phyloP scores from a whole-genome alignment of 305 asterid species.

The Solanum hybrid region DNA sequence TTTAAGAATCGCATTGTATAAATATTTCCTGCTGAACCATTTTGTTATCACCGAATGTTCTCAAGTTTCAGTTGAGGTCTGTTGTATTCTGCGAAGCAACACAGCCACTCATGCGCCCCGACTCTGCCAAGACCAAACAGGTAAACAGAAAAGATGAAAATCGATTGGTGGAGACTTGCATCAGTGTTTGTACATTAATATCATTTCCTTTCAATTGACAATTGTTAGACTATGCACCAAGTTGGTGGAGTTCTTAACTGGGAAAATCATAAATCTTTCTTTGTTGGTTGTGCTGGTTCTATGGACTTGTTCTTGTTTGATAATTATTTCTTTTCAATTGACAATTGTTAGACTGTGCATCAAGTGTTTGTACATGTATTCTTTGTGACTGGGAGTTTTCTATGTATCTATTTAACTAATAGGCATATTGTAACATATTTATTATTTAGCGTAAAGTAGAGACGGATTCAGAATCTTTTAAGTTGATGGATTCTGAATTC shows the following conservation, averaged over 20 bases:
- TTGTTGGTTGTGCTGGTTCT: neutral
- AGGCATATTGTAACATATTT: neutral
- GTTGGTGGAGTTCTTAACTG: neutral
- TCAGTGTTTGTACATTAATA: neutral
- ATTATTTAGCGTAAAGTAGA: neutral
- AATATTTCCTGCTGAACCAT: neutral
- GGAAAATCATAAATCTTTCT: neutral
- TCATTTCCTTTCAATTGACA: neutral
- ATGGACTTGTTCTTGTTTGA: neutral
- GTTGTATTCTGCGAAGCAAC: neutral
- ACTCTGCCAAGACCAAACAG: neutral
- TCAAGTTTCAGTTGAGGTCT: neutral
- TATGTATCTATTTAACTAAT: neutral
- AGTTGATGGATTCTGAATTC: neutral
- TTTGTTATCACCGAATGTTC: neutral
- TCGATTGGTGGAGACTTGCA: neutral
- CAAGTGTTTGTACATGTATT: too few relatives aligned
- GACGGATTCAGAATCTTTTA: neutral
- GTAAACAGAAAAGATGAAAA: neutral
- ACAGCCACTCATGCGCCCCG: neutral
- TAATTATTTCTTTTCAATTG: neutral
- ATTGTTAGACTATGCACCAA: neutral
- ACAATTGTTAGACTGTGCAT: too few relatives aligned
- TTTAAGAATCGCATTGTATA: slow-evolving; percentile 48
- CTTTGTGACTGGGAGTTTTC: too few relatives aligned